These are phyloP conservation scores for Suillus subluteus DNA, from an alignment of 768 basidiomycete genomes.

Conservation along the genomic window DNA sequence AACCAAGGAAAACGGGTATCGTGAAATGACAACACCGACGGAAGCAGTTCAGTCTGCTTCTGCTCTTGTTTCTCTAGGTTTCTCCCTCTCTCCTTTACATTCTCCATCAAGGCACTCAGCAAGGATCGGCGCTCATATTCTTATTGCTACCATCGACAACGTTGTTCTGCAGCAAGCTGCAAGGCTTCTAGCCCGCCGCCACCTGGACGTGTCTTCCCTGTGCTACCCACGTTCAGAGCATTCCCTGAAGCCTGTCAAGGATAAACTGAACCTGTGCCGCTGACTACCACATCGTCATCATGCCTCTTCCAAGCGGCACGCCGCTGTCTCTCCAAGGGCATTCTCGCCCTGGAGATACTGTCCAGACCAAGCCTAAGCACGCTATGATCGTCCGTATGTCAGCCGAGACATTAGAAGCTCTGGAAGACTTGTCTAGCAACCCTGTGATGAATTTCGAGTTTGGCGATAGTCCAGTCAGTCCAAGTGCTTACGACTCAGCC, in stretches of 20 bases:
- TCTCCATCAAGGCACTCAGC: constrained; percentile 9
- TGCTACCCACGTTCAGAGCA: constrained; percentile 7
- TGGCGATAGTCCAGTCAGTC: constrained; percentile 59
- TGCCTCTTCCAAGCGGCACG: constrained; percentile 67
- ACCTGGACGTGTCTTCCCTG: constrained; percentile 7
- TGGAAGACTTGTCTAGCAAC: constrained; percentile 50
- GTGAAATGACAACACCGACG: constrained; percentile 8
- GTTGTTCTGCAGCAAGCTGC: constrained; percentile 4
- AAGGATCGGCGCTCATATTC: neutral
- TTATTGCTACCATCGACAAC: constrained; percentile 2
- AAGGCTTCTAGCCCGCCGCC: constrained; percentile 4
- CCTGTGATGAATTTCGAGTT: constrained; percentile 64
- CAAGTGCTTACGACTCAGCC: neutral
- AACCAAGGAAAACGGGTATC: constrained; percentile 8
- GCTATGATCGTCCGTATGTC: constrained; percentile 81
- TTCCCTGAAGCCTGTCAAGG: constrained; percentile 6
- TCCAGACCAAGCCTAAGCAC: constrained; percentile 64
- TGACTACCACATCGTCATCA: constrained; percentile 31
- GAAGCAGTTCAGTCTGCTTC: constrained; percentile 10
- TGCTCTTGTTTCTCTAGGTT: constrained; percentile 12
- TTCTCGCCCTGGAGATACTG: constrained; percentile 55
- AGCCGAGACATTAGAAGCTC: constrained; percentile 69
- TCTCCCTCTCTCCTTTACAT: constrained; percentile 9
- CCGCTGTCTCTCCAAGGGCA: constrained; percentile 62
- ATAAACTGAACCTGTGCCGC: neutral